These are phyloP conservation scores for Arthrobotrys megalospora DNA, from an alignment of 2,329 filamentous ascomycete species.

Conservation along the genomic window DNA sequence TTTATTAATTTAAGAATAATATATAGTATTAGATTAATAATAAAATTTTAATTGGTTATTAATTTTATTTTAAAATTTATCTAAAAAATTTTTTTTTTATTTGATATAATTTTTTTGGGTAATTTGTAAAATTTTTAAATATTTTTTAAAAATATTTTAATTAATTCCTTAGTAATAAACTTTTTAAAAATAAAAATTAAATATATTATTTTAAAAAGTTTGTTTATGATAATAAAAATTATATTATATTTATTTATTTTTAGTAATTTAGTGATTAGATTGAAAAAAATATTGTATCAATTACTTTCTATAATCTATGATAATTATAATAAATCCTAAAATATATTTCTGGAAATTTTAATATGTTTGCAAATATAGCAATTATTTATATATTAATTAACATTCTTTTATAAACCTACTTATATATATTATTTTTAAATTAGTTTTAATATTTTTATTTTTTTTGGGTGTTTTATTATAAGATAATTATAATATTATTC, in stretches of 20 bases:
- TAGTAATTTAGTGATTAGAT: not conserved
- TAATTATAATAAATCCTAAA: conserved; percentile 5
- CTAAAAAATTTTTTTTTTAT: not conserved
- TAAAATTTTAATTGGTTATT: not conserved
- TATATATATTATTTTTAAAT: conserved; percentile 22
- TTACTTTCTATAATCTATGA: not conserved
- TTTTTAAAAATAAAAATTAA: conserved; percentile 1
- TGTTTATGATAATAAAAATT: not conserved
- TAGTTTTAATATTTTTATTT: conserved; percentile 17
- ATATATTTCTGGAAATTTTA: conserved; percentile 10
- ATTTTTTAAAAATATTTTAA: conserved; percentile 11
- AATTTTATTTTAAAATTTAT: conserved; percentile 4
- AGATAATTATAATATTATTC: conserved; percentile 9
- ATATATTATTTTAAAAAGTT: conserved; percentile 9
- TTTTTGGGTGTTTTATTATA: not conserved
- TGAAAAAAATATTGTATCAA: conserved; percentile 6
- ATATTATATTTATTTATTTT: not conserved
- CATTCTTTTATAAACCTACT: not conserved
- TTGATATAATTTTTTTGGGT: not conserved
- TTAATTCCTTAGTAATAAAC: not conserved
- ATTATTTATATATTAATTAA: conserved; percentile 14
- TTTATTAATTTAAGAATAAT: conserved; percentile 5
- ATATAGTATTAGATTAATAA: conserved; percentile 2
- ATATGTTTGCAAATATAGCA: conserved; percentile 9
- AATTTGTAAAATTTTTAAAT: conserved; percentile 2